Evolutionary conservation across 805 yeast genomes (phyloP).

Genomic region (Metschnikowia proteae): DNA sequence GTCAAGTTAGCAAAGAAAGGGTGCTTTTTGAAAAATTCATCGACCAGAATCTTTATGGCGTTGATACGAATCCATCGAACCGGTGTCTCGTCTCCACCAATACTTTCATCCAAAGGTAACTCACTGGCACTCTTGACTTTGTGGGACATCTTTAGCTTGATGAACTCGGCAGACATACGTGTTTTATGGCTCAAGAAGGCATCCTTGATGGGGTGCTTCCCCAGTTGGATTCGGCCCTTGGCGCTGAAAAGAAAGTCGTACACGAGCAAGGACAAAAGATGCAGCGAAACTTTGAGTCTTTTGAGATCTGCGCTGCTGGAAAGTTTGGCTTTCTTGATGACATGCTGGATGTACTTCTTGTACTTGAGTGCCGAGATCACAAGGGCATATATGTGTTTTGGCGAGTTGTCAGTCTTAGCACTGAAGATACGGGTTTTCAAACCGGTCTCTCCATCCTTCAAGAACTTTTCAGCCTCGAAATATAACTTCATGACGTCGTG

Average conservation of each 20-base stretch:
- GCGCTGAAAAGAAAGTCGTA: constrained; percentile 78
- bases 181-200: constrained; percentile 75
- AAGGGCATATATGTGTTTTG: constrained; percentile 83
- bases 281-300: constrained; percentile 44
- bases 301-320: constrained; percentile 43
- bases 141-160: constrained; percentile 68
- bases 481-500: constrained; percentile 34
- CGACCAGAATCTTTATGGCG: constrained; percentile 47
- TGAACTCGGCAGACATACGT: constrained; percentile 76
- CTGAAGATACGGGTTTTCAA: constrained; percentile 38
- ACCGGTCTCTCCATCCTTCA: constrained; percentile 24
- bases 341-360: constrained; percentile 55
- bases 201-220: constrained; percentile 82
- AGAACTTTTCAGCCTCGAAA: constrained; percentile 41
- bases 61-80: constrained; percentile 80
- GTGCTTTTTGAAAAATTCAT: constrained; percentile 35
- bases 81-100: constrained; percentile 61
- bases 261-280: constrained; percentile 59
- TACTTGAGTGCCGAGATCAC: constrained; percentile 74
- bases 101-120: constrained; percentile 37
- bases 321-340: constrained; percentile 68
- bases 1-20: constrained; percentile 40
- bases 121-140: constrained; percentile 57
- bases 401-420: constrained; percentile 45
- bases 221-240: constrained; percentile 81